A percentile compares a stretch with the other conserved stretches of the same genome.
phyloP scores from a whole-genome alignment of 2,329 filamentous ascomycete genomes.

The Fusarium euwallaceae region DNA sequence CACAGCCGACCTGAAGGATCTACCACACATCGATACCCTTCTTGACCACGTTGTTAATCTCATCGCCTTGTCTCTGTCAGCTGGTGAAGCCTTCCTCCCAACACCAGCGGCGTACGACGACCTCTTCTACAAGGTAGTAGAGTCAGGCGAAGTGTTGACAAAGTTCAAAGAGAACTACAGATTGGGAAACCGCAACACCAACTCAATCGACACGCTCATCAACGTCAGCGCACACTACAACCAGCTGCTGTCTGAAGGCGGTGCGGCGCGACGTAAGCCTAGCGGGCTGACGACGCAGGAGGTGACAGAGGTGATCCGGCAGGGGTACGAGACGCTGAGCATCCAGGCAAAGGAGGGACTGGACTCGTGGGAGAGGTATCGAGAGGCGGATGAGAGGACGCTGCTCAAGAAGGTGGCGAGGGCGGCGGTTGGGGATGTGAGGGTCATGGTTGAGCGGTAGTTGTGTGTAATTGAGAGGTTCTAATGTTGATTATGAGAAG shows the following conservation, averaged over 20 bases:
- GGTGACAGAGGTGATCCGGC: slow-evolving; percentile 92
- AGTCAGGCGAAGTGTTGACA: slow-evolving; percentile 84
- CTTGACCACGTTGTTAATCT: slow-evolving; percentile 85
- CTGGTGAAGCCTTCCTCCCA: slow-evolving; percentile 91
- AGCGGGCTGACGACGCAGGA: slow-evolving; percentile 84
- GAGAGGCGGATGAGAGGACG: slow-evolving; percentile 87
- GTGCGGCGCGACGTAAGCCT: slow-evolving; percentile 58
- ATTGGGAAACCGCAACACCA: slow-evolving; percentile 68
- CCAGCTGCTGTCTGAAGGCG: slow-evolving; percentile 75
- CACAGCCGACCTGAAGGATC: slow-evolving; percentile 77
- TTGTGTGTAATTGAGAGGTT: slow-evolving; percentile 5
- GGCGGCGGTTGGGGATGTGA: slow-evolving; percentile 76
- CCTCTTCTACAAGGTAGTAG: slow-evolving; percentile 97
- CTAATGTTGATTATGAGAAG: slow-evolving; percentile 15
- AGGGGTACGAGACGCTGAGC: slow-evolving; percentile 94
- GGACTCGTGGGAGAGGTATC: slow-evolving; percentile 86
- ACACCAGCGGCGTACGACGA: slow-evolving; percentile 92
- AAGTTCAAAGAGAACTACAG: slow-evolving; percentile 86
- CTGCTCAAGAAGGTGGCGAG: slow-evolving; percentile 90
- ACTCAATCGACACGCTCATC: slow-evolving; percentile 86
- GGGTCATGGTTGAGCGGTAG: slow-evolving; percentile 61
- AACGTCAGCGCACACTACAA: slow-evolving; percentile 90
- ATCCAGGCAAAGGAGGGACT: slow-evolving; percentile 90
- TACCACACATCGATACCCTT: slow-evolving; percentile 78
- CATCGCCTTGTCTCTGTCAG: slow-evolving; percentile 84